Conservation (phyloP, 2,329 filamentous ascomycete genomes). For the Falciphora oryzae region DNA sequence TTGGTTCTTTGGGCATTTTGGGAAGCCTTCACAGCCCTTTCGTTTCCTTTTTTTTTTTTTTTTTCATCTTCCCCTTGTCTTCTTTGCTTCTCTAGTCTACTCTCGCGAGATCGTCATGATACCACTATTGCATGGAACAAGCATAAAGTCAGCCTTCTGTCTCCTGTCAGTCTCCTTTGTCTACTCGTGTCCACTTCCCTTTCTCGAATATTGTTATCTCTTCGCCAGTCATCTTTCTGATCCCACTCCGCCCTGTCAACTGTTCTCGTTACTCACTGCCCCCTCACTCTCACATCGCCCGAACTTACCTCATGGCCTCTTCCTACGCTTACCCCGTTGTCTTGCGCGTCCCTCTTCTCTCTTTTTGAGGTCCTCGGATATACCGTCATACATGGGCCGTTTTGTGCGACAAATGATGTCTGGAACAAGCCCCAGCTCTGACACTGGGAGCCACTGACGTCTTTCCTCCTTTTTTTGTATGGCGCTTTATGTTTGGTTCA, state of each 20-base stretch:
- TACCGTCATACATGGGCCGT: not conserved
- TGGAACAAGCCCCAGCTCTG: not conserved
- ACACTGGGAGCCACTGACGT: not conserved
- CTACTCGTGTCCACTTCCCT: not conserved
- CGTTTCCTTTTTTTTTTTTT: constrained; percentile 9
- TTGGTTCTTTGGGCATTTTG: not conserved
- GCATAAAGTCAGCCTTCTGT: constrained; percentile 15
- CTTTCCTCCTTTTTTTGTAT: not conserved
- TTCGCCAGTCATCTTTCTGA: not conserved
- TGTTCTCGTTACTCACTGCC: not conserved
- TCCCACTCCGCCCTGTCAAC: not conserved
- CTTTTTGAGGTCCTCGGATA: not conserved
- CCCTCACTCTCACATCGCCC: not conserved
- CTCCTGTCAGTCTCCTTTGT: constrained; percentile 11
- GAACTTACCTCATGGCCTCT: not conserved
- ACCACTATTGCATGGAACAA: constrained; percentile 18
- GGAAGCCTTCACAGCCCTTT: not conserved
- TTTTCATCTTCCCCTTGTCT: constrained; percentile 12
- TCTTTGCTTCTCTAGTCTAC: constrained; percentile 11
- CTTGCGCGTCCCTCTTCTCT: not conserved
- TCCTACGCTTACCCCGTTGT: not conserved
- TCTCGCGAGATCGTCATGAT: constrained; percentile 19
- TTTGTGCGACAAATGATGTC: not conserved
- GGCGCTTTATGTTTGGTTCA: not conserved
- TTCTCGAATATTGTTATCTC: not conserved